Percentiles rank a stretch among this genome's conserved stretches.
phyloP scores from a whole-genome alignment of 352 stramenopile species.

The Pythium guiyangense region DNA sequence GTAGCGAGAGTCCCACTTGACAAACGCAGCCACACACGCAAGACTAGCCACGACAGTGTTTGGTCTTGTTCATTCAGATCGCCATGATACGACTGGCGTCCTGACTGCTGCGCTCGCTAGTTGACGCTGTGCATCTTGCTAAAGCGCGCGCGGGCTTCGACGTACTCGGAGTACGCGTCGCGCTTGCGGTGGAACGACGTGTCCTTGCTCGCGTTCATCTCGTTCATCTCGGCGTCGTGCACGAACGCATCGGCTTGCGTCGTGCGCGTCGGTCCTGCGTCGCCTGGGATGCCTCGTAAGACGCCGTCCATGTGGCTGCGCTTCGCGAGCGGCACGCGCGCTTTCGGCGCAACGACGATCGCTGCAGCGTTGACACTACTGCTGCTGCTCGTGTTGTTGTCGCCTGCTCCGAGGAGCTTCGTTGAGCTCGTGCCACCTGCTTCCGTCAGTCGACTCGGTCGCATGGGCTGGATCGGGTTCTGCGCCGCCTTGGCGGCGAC shows the following conservation, averaged over 20 bases:
- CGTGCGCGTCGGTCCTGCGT: slow-evolving; percentile 21
- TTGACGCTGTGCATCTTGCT: slow-evolving; percentile 89
- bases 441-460: slow-evolving; percentile 31
- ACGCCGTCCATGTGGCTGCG: slow-evolving; percentile 78
- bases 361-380: slow-evolving; percentile 12
- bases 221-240: slow-evolving; percentile 72
- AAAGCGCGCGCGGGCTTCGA: slow-evolving; percentile 80
- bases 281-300: slow-evolving; percentile 51
- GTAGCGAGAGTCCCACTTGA: no score
- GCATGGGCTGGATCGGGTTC: slow-evolving; percentile 48
- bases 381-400: background rate
- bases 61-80: no score
- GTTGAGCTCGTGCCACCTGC: slow-evolving; percentile 10
- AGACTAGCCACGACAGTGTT: no score
- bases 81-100: no score
- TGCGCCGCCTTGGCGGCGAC: slow-evolving; percentile 42
- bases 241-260: slow-evolving; percentile 51
- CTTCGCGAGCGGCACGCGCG: slow-evolving; percentile 56
- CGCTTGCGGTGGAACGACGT: slow-evolving; percentile 73
- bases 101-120: slow-evolving; percentile 11
- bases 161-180: slow-evolving; percentile 85
- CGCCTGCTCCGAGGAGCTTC: slow-evolving; percentile 12
- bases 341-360: slow-evolving; percentile 13
- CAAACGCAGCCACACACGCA: no score
- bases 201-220: slow-evolving; percentile 74